These are phyloP conservation scores for Carpinus viminea DNA, from an alignment of 306 rosid species.

Conservation along the genomic window DNA sequence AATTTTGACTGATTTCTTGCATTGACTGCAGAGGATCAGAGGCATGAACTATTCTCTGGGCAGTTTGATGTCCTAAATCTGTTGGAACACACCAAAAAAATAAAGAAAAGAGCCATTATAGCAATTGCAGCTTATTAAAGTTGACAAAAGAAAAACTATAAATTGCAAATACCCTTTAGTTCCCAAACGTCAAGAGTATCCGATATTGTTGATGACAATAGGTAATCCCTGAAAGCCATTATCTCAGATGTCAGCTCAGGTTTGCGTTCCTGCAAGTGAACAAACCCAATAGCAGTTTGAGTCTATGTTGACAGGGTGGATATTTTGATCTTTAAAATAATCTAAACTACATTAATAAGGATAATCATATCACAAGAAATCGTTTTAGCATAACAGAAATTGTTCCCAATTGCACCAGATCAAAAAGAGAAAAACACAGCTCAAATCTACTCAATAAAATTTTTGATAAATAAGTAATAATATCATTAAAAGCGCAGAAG, in stretches of 20 bases:
- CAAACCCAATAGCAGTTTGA: slow-evolving; percentile 18
- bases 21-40: slow-evolving; percentile 97
- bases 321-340: not conserved
- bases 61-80: slow-evolving; percentile 98
- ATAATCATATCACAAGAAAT: not conserved
- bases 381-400: not conserved
- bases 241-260: slow-evolving; percentile 83
- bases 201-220: slow-evolving; percentile 83
- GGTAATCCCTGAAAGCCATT: slow-evolving; percentile 94
- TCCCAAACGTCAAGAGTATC: slow-evolving; percentile 99
- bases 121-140: slow-evolving; percentile 13
- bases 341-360: not conserved
- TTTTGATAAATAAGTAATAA: no score
- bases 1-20: slow-evolving; percentile 97
- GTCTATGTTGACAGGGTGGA: not conserved
- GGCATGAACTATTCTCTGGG: slow-evolving; percentile 96
- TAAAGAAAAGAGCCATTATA: slow-evolving; percentile 22
- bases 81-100: slow-evolving; percentile 21
- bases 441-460: not conserved
- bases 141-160: slow-evolving; percentile 9
- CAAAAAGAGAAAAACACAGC: not conserved
- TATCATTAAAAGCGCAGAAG: no score
- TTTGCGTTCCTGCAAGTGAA: slow-evolving; percentile 74
- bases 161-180: slow-evolving; percentile 67
- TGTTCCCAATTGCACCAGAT: not conserved